Evolutionary conservation across 164 flowering plant species (phyloP).

Genomic region (Vitis rupestris): DNA sequence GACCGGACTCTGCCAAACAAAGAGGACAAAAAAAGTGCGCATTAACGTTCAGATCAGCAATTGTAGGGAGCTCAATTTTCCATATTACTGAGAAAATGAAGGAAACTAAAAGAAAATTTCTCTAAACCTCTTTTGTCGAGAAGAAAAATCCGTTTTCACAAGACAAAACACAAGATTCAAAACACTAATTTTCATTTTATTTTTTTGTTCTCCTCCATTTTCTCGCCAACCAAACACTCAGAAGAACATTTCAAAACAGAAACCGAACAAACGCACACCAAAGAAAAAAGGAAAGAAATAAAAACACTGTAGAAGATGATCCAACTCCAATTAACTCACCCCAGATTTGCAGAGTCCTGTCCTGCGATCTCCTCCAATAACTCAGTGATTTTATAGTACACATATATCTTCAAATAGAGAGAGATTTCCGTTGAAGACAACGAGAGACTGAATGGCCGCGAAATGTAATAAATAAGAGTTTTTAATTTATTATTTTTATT

Average conservation of each 20-base stretch:
- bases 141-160: too few species aligned
- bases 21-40: not conserved
- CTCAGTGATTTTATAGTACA: too few species aligned
- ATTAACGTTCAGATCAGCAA: not conserved
- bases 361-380: too few species aligned
- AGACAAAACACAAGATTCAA: too few species aligned
- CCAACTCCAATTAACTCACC: too few species aligned
- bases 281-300: not conserved
- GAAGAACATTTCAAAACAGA: too few species aligned
- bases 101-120: not conserved
- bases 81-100: not conserved
- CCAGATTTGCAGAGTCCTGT: too few species aligned
- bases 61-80: not conserved
- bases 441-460: not conserved
- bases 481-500: not conserved
- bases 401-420: not conserved
- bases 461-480: conserved; percentile 2
- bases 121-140: not conserved
- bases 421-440: not conserved
- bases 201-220: not conserved
- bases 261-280: too few species aligned
- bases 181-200: not conserved
- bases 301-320: too few species aligned
- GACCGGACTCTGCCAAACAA: not conserved
- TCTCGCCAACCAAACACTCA: conserved; percentile 8